A percentile compares a stretch with the other conserved stretches of the same genome.
These are phyloP conservation scores for Gossypium mustelinum DNA, from an alignment of 345 rosid species.

Conservation along the genomic window DNA sequence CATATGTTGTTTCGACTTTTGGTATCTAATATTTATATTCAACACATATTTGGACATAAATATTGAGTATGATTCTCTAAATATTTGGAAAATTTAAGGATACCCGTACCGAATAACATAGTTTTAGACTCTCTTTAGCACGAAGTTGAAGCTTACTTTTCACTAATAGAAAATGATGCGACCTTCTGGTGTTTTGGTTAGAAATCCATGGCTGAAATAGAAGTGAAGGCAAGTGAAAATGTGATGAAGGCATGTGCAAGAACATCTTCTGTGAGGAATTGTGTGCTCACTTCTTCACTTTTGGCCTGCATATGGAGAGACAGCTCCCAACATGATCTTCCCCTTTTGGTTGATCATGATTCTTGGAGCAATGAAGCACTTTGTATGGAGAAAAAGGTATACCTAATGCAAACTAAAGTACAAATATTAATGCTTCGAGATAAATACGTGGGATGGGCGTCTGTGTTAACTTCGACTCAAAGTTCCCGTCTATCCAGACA, in stretches of 20 bases:
- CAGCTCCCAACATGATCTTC: conserved; percentile 18
- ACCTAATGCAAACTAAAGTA: neutral
- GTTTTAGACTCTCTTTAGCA: neutral
- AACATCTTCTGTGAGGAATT: conserved; percentile 64
- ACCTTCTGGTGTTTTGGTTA: conserved; percentile 6
- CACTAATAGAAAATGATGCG: neutral
- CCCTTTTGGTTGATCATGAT: conserved; percentile 50
- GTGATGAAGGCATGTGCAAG: conserved; percentile 79
- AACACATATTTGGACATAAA: neutral
- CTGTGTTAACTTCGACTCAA: too few species aligned
- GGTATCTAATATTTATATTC: too few species aligned
- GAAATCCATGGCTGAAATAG: conserved; percentile 68
- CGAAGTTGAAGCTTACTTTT: neutral
- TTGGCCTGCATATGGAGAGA: conserved; percentile 75
- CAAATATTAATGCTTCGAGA: neutral
- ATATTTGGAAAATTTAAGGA: neutral
- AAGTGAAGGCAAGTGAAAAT: conserved; percentile 62
- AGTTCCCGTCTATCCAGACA: too few species aligned
- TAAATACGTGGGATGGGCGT: neutral
- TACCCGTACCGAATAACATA: neutral
- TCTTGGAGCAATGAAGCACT: conserved; percentile 82
- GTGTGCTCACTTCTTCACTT: conserved; percentile 79
- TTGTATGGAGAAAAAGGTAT: conserved; percentile 67
- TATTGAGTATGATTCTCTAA: neutral
- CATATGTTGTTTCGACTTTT: neutral